A percentile compares a stretch with the other conserved stretches of the same genome.
These are phyloP conservation scores for Scutellaria galericulata DNA, from an alignment of 257 asterid genomes.

Conservation along the genomic window DNA sequence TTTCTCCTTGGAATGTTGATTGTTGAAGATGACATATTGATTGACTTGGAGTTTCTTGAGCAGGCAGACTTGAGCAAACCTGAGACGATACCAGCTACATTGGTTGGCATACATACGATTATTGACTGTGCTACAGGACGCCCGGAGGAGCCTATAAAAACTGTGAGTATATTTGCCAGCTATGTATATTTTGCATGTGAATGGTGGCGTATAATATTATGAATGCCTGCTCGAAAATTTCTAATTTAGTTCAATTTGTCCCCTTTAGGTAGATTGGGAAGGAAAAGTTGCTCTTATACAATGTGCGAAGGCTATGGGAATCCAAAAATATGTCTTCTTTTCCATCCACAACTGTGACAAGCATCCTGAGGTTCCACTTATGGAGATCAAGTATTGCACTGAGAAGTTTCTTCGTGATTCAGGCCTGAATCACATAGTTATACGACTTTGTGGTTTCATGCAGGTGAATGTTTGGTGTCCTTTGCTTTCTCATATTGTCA, in stretches of 20 bases:
- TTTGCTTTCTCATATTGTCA: slow-evolving; percentile 12
- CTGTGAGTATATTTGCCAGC: slow-evolving; percentile 55
- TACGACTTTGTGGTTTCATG: slow-evolving; percentile 98
- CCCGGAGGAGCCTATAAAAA: slow-evolving; percentile 95
- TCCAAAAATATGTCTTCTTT: slow-evolving; percentile 83
- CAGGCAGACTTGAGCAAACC: slow-evolving; percentile 99
- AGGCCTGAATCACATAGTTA: slow-evolving; percentile 78
- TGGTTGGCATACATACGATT: slow-evolving; percentile 90
- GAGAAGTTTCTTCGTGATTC: slow-evolving; percentile 86
- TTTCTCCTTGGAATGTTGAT: neutral
- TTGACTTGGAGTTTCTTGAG: slow-evolving; percentile 37
- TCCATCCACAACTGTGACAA: slow-evolving; percentile 98
- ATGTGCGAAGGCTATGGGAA: slow-evolving; percentile 97
- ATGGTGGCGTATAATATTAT: slow-evolving; percentile 2
- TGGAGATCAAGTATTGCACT: slow-evolving; percentile 96
- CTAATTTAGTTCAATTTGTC: slow-evolving; percentile 37
- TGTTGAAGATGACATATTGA: slow-evolving; percentile 29
- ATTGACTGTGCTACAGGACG: slow-evolving; percentile 99
- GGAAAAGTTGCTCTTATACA: slow-evolving; percentile 98
- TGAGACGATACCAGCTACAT: slow-evolving; percentile 92
- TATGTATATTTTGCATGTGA: slow-evolving; percentile 12
- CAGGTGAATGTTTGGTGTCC: slow-evolving; percentile 57
- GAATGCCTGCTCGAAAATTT: neutral
- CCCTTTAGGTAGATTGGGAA: slow-evolving; percentile 99
- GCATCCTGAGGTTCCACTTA: slow-evolving; percentile 98